Conservation (phyloP, 192 early-diverging fungal species). For the Coemansia asiatica region DNA sequence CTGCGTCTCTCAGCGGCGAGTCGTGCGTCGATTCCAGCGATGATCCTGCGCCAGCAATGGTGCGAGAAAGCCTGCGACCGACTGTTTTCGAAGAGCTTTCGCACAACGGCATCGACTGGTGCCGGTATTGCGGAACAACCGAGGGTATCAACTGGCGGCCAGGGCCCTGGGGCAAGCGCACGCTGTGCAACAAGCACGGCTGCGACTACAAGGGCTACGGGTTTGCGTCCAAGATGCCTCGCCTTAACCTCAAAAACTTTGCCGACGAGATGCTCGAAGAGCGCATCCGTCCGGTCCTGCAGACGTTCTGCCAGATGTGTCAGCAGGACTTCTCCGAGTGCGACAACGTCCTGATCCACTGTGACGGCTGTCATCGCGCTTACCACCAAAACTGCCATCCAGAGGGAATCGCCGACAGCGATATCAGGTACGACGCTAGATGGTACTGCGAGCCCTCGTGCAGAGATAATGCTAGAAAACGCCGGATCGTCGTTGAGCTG, state of each 20-base stretch:
- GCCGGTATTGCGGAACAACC: conserved; percentile 90
- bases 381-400: conserved; percentile 75
- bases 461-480: conserved; percentile 42
- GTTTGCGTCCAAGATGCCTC: conserved; percentile 83
- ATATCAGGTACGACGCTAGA: conserved; percentile 9
- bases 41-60: conserved; percentile 23
- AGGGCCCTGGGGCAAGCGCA: conserved; percentile 92
- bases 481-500: conserved; percentile 51
- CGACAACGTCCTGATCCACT: conserved; percentile 69
- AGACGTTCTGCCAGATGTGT: conserved; percentile 81
- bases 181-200: conserved; percentile 94
- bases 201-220: conserved; percentile 96
- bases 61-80: conserved; percentile 52
- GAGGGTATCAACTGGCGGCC: conserved; percentile 87
- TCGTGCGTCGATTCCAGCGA: conserved; percentile 43
- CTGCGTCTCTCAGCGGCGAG: conserved; percentile 52
- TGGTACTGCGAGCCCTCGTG: conserved; percentile 53
- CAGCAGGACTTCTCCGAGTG: conserved; percentile 64
- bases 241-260: conserved; percentile 79
- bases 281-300: conserved; percentile 81
- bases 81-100: conserved; percentile 54
- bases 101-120: conserved; percentile 69
- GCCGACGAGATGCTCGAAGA: conserved; percentile 72
- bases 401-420: conserved; percentile 26
- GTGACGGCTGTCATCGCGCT: conserved; percentile 82